Base-by-base conservation (phyloP, 2,329 filamentous ascomycete genomes). In the Fusarium virguliforme region DNA sequence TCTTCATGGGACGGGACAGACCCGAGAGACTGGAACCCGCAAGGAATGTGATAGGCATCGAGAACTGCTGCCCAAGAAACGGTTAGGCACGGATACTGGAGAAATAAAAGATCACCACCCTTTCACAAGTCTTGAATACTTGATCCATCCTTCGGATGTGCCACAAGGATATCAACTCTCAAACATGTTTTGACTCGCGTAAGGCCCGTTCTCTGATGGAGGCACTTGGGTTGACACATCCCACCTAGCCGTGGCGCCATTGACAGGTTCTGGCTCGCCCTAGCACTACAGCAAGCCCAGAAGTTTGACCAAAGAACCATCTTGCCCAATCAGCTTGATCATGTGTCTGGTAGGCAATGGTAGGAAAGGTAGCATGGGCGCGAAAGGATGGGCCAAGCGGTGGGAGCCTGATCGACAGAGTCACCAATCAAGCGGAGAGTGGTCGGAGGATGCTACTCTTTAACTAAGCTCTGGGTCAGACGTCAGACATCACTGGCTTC, bases 251-350 rank as follows among this genome's bases (percentile, higher is more conserved):
- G 24, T 48, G 43, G 24, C 43, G 43, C 43, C 26, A 48, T 28
- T 48, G 43, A 9, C 24, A 48, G 43, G 8, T 28, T 2, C 43
- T 13, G 6, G 15, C 15, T 48, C 3, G 15, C 43, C n/a, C 24
- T 48, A 48, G 15, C 43, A 24, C 22, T 24, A 24, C 22, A 28
- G 6, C 15, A 6, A 28, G 26, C 3, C 3, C 8, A 15, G 24
- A n/a, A 15, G 26, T 8, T 28, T 48, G 43, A 30, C 28, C 43
- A 15, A 48, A 6, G 43, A 48, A 48, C 43, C 24, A 30, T 48
- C 13, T 48, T 48, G 43, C 43, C 43, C 43, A 48, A 48, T 48
- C n/a, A 28, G 26, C 43, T n/a, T 15, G 43, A 48, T 48, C 43
- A 15, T 24, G 22, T 24, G 22, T 24, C 22, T 24, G 22, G 24